Percentiles rank a stretch among this genome's conserved stretches.
These are phyloP conservation scores for Lichtheimia corymbifera DNA, from an alignment of 371 early-diverging fungal species.

Conservation along the genomic window DNA sequence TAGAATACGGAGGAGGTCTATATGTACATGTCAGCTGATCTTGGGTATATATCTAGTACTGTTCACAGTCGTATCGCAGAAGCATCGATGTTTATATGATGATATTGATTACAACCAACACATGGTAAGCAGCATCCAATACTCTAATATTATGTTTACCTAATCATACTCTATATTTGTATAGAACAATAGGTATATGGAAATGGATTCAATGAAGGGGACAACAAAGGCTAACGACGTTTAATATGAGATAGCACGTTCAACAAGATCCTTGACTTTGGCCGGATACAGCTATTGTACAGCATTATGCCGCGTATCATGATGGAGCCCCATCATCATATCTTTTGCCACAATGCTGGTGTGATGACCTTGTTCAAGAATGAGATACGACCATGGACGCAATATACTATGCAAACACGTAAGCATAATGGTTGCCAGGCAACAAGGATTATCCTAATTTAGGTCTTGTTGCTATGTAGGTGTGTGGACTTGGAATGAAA, in stretches of 20 bases:
- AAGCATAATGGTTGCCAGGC: too few relatives aligned
- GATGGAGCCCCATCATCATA: constrained; percentile 35
- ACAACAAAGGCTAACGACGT: background rate
- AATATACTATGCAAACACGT: constrained; percentile 54
- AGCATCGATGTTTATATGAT: constrained; percentile 40
- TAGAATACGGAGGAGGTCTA: background rate
- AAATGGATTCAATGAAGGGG: background rate
- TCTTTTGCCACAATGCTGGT: constrained; percentile 40
- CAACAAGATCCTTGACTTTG: constrained; percentile 60
- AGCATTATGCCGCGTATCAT: constrained; percentile 42
- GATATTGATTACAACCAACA: constrained; percentile 52
- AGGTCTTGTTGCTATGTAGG: too few relatives aligned
- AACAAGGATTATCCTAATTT: too few relatives aligned
- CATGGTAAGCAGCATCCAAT: constrained; percentile 26
- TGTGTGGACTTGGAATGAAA: constrained; percentile 60
- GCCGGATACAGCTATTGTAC: constrained; percentile 49
- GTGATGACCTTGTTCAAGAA: constrained; percentile 51
- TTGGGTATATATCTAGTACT: constrained; percentile 20
- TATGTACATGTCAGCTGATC: too few relatives aligned
- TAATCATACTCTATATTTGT: background rate
- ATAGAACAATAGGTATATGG: constrained; percentile 41
- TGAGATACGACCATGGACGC: constrained; percentile 54
- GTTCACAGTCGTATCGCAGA: constrained; percentile 29
- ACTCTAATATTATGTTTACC: too few relatives aligned
- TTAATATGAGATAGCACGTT: constrained; percentile 32